A percentile compares a stretch with the other conserved stretches of the same genome.
Conservation (phyloP, 1,284 basidiomycete species). For the Anthracocystis panici-leucophaei region DNA sequence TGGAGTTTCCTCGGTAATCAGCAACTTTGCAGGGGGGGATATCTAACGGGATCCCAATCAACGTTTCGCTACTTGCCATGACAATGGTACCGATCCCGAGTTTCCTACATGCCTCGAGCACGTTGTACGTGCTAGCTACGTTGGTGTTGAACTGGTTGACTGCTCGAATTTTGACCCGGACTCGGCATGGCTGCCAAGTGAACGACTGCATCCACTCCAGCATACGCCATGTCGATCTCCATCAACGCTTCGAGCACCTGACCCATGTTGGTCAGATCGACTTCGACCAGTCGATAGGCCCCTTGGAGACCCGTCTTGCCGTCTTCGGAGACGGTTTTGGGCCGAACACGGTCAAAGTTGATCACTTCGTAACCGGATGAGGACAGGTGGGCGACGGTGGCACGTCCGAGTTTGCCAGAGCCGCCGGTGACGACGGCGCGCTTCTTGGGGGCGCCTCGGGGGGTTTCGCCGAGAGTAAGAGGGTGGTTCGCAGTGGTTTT, state of each 20-base stretch:
- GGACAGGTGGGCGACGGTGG: constrained; percentile 68
- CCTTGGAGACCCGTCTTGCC: constrained; percentile 58
- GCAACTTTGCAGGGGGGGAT: constrained; percentile 56
- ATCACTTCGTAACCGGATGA: constrained; percentile 45
- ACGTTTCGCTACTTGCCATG: constrained; percentile 69
- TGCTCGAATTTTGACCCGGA: constrained; percentile 65
- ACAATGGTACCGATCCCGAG: constrained; percentile 68
- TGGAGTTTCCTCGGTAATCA: constrained; percentile 68
- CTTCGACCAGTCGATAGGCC: constrained; percentile 57
- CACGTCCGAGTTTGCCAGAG: constrained; percentile 68
- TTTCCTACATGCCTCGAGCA: constrained; percentile 70
- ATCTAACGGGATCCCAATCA: constrained; percentile 70
- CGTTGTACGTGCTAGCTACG: constrained; percentile 69
- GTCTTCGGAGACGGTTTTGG: constrained; percentile 61
- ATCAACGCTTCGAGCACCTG: constrained; percentile 66
- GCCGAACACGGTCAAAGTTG: constrained; percentile 60
- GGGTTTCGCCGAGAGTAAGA: constrained; percentile 25
- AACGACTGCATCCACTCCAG: constrained; percentile 69
- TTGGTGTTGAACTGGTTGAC: constrained; percentile 70
- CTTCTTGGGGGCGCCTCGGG: constrained; percentile 16
- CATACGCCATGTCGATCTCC: constrained; percentile 68
- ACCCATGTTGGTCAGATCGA: constrained; percentile 69
- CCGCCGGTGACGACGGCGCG: constrained; percentile 70
- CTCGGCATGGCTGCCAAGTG: constrained; percentile 70
- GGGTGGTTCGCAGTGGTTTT: background rate